Evolutionary conservation across 768 basidiomycete genomes (phyloP), one percentile per base, ranked within the genome.

Genomic region (Kondoa subrosea): DNA sequence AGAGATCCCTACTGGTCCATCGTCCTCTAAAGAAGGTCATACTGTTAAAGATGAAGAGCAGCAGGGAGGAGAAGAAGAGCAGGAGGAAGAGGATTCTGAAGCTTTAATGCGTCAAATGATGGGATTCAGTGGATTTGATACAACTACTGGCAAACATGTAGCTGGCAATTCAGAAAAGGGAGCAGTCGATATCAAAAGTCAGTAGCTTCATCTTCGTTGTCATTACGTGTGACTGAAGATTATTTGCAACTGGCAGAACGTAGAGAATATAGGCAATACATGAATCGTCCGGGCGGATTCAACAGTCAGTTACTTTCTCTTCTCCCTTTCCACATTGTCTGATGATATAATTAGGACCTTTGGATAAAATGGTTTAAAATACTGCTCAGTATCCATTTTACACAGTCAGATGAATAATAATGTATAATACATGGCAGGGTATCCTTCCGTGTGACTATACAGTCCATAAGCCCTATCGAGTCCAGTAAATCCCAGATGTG

Each of bases 281-380:
- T 63, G 61, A 63, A 63, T 33, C 61, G 61, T 32, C 27, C 27
- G 30, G 61, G 61, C 3, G 61, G 61, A 12, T 63, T 63, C 61
- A 63, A 63, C 30, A 63, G 61, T 27, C 17, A 12, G 14, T 27
- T 63, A 17, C 8, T 14, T 8, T 3, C 14, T 31, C 17, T 33
- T n/a, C 26, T 4, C 15, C 26, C 58, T 25, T 30, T 8, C 31
- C 26, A 4, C 58, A 59, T 25, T 14, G 26, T 4, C 58, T 59
- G 58, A 59, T 15, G 4, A 59, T 25, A 25, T 8, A 8, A 14
- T 25, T 25, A 25, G 31, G 58, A 25, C 58, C 58, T 4, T 25
- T 59, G 58, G 58, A 59, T 30, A 59, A 59, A 30, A 59, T 59
- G 58, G 58, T 26, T 26, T 59, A 25, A 25, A 4, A 14, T 59